Conservation (phyloP, 192 early-diverging fungal genomes). For the Ambispora gerdemannii region DNA sequence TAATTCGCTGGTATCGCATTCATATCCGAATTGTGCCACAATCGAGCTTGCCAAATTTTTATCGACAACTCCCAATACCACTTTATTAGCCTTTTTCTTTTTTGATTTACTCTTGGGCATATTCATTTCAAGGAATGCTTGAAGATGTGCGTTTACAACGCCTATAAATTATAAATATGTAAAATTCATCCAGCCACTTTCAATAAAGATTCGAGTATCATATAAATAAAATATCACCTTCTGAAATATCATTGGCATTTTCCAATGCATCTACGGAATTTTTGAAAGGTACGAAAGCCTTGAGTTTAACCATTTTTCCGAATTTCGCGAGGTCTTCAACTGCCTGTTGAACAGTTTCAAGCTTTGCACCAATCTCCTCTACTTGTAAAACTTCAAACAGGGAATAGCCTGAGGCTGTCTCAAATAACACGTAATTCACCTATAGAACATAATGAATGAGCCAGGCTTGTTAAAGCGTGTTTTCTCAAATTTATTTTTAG, state of each 20-base stretch:
- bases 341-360: slow-evolving; percentile 81
- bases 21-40: slow-evolving; percentile 14
- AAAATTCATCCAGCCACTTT: no score
- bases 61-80: slow-evolving; percentile 16
- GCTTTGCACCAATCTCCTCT: slow-evolving; percentile 94
- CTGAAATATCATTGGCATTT: slow-evolving; percentile 97
- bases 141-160: slow-evolving; percentile 81
- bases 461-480: no score
- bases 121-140: slow-evolving; percentile 94
- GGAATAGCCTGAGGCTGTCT: slow-evolving; percentile 95
- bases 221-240: slow-evolving; percentile 59
- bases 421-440: slow-evolving; percentile 72
- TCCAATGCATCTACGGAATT: slow-evolving; percentile 95
- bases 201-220: not conserved
- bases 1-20: slow-evolving; percentile 53
- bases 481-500: no score
- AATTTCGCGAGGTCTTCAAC: slow-evolving; percentile 86
- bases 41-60: slow-evolving; percentile 27
- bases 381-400: slow-evolving; percentile 91
- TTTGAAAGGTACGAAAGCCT: slow-evolving; percentile 96
- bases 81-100: slow-evolving; percentile 48
- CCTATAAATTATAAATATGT: slow-evolving; percentile 43
- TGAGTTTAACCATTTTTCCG: slow-evolving; percentile 84
- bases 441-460: no score
- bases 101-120: slow-evolving; percentile 61